Conservation (phyloP, 371 early-diverging fungal genomes). For the Enterocytospora artemiae region DNA sequence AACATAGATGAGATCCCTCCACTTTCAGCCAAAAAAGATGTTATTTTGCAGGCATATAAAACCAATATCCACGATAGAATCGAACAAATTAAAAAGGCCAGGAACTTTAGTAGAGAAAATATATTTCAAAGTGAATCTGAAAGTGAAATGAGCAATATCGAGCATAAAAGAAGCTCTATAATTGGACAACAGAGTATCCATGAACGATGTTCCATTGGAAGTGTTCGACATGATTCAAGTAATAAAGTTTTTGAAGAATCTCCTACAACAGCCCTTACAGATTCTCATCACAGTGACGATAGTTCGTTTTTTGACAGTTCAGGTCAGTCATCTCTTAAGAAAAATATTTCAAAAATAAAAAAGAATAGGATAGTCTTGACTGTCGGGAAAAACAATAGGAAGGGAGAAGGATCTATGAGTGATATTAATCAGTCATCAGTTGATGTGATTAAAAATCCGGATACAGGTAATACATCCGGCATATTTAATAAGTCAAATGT, state of each 20-base stretch:
- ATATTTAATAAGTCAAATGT: no score
- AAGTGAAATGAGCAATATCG: background rate
- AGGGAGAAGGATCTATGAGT: no score
- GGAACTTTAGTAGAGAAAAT: slow-evolving; percentile 35
- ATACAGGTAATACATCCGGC: no score
- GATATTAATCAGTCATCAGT: no score
- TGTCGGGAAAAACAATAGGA: no score
- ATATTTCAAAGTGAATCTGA: slow-evolving; percentile 25
- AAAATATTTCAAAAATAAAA: no score
- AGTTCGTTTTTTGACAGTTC: no score
- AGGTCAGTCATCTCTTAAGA: no score
- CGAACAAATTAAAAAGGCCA: slow-evolving; percentile 16
- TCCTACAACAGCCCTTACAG: background rate
- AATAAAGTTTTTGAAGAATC: background rate
- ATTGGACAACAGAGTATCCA: background rate
- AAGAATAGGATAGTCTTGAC: no score
- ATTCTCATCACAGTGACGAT: no score
- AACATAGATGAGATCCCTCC: slow-evolving; percentile 33
- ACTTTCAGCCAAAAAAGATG: slow-evolving; percentile 28
- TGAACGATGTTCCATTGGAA: background rate
- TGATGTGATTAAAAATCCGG: no score
- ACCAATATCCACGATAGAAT: slow-evolving; percentile 38
- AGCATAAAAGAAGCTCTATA: background rate
- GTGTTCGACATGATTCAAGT: background rate
- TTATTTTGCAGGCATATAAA: slow-evolving; percentile 35